These are phyloP conservation scores for Vachellia collinsii DNA, from an alignment of 306 rosid species.

Conservation along the genomic window DNA sequence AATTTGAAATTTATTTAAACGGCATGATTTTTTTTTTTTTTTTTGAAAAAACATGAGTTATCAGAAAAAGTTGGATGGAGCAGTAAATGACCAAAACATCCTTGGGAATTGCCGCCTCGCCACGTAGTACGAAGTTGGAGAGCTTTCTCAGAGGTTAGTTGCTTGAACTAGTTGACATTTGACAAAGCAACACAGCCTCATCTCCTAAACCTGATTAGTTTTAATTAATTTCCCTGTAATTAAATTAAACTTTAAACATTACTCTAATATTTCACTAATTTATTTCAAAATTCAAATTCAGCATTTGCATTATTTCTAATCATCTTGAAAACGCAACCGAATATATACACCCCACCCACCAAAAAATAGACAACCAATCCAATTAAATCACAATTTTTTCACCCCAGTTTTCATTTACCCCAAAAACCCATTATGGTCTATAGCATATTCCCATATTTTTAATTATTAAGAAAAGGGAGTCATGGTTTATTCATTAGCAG, in stretches of 20 bases:
- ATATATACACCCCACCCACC: neutral
- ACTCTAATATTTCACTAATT: neutral
- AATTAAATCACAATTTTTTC: conserved; percentile 34
- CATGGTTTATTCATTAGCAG: neutral
- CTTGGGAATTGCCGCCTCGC: conserved; percentile 26
- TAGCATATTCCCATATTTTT: too few species aligned
- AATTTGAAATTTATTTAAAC: too few species aligned
- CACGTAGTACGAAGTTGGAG: conserved; percentile 1
- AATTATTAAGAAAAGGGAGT: too few species aligned
- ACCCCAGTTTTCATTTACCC: conserved; percentile 2
- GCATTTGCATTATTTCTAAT: neutral
- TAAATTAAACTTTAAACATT: neutral
- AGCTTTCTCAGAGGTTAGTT: conserved; percentile 30
- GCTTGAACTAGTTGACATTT: conserved; percentile 15
- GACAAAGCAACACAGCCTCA: conserved; percentile 25
- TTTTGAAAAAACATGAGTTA: neutral
- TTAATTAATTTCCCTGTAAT: neutral
- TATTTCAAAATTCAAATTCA: neutral
- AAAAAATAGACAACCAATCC: conserved; percentile 33
- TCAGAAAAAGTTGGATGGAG: neutral
- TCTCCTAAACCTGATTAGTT: neutral
- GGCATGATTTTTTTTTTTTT: too few species aligned
- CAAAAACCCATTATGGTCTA: neutral
- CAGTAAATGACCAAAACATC: neutral
- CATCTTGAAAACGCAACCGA: too few species aligned